Percentiles rank a stretch among this genome's conserved stretches.
These are phyloP conservation scores for Prunus yedoensis DNA, from an alignment of 331 rosid species.

Conservation along the genomic window DNA sequence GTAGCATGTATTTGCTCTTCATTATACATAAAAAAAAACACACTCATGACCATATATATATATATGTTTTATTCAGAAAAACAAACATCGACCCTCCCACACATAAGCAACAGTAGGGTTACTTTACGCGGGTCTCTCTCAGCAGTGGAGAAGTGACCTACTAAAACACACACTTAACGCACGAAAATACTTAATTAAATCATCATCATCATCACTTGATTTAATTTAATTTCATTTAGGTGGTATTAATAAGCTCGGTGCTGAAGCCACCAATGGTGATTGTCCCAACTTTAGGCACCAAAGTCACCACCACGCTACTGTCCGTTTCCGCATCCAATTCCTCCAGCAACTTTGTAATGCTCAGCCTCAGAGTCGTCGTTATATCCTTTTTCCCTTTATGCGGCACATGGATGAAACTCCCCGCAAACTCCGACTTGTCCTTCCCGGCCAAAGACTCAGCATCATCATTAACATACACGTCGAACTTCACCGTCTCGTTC, in stretches of 20 bases:
- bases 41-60: too few species aligned
- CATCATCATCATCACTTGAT: too few species aligned
- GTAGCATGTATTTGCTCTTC: too few species aligned
- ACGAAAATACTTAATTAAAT: too few species aligned
- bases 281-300: conserved; percentile 53
- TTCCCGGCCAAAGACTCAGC: conserved; percentile 36
- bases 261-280: conserved; percentile 30
- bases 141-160: too few species aligned
- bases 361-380: conserved; percentile 44
- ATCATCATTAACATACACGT: conserved; percentile 67
- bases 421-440: conserved; percentile 57
- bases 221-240: neutral
- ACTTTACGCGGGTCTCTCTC: too few species aligned
- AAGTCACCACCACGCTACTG: conserved; percentile 52
- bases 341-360: conserved; percentile 53
- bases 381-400: conserved; percentile 37
- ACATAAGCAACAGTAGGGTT: too few species aligned
- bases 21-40: too few species aligned
- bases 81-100: too few species aligned
- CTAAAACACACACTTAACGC: too few species aligned
- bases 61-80: too few species aligned
- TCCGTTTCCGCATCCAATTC: conserved; percentile 68
- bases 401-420: conserved; percentile 71
- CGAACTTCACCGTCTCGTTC: conserved; percentile 46
- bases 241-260: conserved; percentile 15